Base-by-base conservation (phyloP, 2,329 filamentous ascomycete species). In the Pseudogymnoascus sp. region DNA sequence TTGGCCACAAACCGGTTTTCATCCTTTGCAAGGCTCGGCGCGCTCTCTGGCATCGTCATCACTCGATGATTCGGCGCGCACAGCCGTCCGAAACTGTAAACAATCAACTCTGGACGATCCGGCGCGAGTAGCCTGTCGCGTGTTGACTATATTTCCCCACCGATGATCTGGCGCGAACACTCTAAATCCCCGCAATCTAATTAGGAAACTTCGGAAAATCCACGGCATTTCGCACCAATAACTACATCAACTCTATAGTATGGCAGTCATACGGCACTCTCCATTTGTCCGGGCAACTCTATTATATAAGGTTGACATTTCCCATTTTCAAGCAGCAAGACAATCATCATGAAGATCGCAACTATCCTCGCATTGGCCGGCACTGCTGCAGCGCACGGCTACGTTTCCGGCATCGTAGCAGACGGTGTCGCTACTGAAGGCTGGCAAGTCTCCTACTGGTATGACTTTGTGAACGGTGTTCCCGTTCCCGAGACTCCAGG, bases 311-410 rank as follows among this genome's bases (percentile, higher is more conserved):
- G 6, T 35, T 35, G 16, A 14, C 10, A 33, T 56, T 56, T 56
- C 50, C 21, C 50, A 35, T 56, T 56, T n/a, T 19, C 33, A 56
- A 33, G 29, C 50, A 33, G 16, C 50, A 56, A 33, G 50, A 33
- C 50, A 31, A 53, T 53, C 47, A 56, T 56, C 29, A 56, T 56
- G 50, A 56, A 56, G 50, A 33, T 56, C 16, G 29, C 50, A 56
- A 35, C 50, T 21, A 33, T 56, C 50, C 50, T 56, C 29, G 29
- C 8, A 33, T 33, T 56, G 29, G 76, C 73, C 61, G 69, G 76
- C 64, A 73, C 74, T 35, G 77, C 75, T 63, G 72, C 75, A 64
- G 79, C 78, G 63, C 80, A 82, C 71, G 80, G 80, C 37, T 74
- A 72, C 61, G 76, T 80, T 61, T 70, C 68, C 7, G 75, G 77